Evolutionary conservation across 2,329 filamentous ascomycete genomes (phyloP), one percentile per base, ranked within the genome.

Genomic region (Hymenoscyphus salicellus): DNA sequence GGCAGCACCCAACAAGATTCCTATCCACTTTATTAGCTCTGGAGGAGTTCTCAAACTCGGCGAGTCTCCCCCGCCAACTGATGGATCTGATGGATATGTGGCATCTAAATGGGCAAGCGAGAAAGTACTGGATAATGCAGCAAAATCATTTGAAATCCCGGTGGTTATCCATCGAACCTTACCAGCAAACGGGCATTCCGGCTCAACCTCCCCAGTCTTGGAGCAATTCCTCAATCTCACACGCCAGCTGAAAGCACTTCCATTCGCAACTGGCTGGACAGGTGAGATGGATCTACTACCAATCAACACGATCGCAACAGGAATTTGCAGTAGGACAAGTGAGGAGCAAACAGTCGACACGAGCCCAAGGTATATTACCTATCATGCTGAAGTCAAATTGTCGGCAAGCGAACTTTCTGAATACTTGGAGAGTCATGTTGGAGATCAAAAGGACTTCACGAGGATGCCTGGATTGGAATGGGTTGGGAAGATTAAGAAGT

Each of bases 21-120:
- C 77, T 1, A 10, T 80, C 16, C 78, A 80, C 63, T 79, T 71
- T 55, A 58, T 79, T 2, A 80, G 78, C 0, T 75, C 73, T 0
- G 60, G 59, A 7, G 58, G 46, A 46, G 32, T n/a, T 33, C 61
- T 56, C 23, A 59, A 7, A 66, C 74, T 11, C 66, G 72, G 60
- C 78, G 78, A 67, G 78, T 79, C 70, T 17, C 41, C 1, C 8
- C 68, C 71, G 10, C 66, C 74, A 0, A 68, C 65, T 1, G 69
- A 74, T 60, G 72, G 73, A 2, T 55, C 69, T 28, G 66, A 76
- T 28, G 78, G 78, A 10, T 79, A 78, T 58, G 61, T 71, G 3
- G 69, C 76, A 0, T 65, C 71, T 0, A 76, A 76, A 60, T 78
- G 76, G 77, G 76, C 70, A 1, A 71, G 70, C 58, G 77, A 79